These are phyloP conservation scores for Tetradesmus obliquus DNA, from an alignment of 139 green algal genomes.

Conservation along the genomic window DNA sequence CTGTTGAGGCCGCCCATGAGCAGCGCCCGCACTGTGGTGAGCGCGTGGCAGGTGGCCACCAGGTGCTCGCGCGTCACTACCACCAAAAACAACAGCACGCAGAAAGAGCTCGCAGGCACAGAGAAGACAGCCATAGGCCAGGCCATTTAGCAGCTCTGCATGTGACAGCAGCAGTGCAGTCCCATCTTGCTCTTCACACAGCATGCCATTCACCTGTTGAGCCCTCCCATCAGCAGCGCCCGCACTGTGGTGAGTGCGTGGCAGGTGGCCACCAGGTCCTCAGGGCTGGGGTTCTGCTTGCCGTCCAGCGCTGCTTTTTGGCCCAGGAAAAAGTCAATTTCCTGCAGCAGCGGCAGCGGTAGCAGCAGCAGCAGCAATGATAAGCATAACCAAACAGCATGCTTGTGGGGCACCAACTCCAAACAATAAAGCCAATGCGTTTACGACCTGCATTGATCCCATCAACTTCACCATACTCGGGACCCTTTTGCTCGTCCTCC, in stretches of 20 bases:
- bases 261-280: constrained; percentile 75
- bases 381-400: too few relatives aligned
- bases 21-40: constrained; percentile 75
- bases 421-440: too few relatives aligned
- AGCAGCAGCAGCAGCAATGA: not conserved
- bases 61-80: too few relatives aligned
- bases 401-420: too few relatives aligned
- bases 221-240: constrained; percentile 58
- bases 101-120: too few relatives aligned
- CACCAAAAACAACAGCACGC: too few relatives aligned
- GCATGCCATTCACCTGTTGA: not conserved
- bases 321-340: constrained; percentile 39
- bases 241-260: constrained; percentile 78
- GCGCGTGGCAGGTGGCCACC: constrained; percentile 68
- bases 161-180: too few relatives aligned
- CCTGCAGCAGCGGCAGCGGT: not conserved
- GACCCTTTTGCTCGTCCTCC: not conserved
- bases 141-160: too few relatives aligned
- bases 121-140: too few relatives aligned
- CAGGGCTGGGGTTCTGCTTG: constrained; percentile 41
- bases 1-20: constrained; percentile 52
- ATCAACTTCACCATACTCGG: too few relatives aligned
- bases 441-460: too few relatives aligned
- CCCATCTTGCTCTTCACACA: too few relatives aligned
- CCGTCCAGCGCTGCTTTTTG: constrained; percentile 40